A percentile compares a stretch with the other conserved stretches of the same genome.
These are phyloP conservation scores for Aureobasidium subglaciale DNA, from an alignment of 2,329 filamentous ascomycete genomes.

Conservation along the genomic window DNA sequence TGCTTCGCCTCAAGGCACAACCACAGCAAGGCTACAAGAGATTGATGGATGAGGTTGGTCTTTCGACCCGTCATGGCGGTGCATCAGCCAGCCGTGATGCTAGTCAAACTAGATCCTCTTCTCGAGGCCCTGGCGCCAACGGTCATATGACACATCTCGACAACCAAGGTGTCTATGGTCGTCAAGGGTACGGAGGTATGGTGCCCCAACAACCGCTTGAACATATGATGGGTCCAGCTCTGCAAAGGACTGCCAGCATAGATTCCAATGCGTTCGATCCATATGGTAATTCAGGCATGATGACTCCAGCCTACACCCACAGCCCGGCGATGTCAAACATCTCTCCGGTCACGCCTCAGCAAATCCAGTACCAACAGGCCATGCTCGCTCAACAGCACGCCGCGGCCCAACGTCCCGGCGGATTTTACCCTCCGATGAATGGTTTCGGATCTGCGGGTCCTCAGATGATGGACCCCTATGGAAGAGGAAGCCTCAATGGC, in stretches of 20 bases:
- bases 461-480: conserved; percentile 35
- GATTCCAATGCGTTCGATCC: conserved; percentile 44
- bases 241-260: conserved; percentile 43
- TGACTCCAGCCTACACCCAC: conserved; percentile 30
- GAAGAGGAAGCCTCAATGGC: conserved; percentile 30
- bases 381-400: conserved; percentile 39
- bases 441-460: conserved; percentile 23
- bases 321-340: conserved; percentile 33
- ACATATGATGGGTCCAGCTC: conserved; percentile 26
- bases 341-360: conserved; percentile 37
- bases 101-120: conserved; percentile 26
- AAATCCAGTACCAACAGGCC: conserved; percentile 52
- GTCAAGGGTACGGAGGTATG: conserved; percentile 30
- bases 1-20: conserved; percentile 84
- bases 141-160: conserved; percentile 29
- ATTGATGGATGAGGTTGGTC: conserved; percentile 94
- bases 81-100: conserved; percentile 30
- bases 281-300: conserved; percentile 30
- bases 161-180: conserved; percentile 27
- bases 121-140: conserved; percentile 27
- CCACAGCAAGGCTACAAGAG: conserved; percentile 96
- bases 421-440: conserved; percentile 28
- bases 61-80: conserved; percentile 53
- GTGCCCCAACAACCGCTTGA: conserved; percentile 34
- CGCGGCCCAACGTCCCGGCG: conserved; percentile 25